These are phyloP conservation scores for Gnetum montanum DNA, from an alignment of 75 land plant species.

Conservation along the genomic window DNA sequence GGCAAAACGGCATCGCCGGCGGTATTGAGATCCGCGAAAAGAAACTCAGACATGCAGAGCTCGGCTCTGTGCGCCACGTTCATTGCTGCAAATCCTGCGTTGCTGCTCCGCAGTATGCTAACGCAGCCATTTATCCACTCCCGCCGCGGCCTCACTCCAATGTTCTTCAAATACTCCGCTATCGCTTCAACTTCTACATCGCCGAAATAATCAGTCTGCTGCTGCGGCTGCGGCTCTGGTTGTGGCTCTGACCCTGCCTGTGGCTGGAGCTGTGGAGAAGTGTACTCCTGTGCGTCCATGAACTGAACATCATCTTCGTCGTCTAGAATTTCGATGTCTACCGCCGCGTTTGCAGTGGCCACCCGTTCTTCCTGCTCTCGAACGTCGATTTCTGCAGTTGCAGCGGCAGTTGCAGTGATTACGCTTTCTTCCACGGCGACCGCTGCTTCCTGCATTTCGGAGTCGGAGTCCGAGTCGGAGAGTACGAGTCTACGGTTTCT, in stretches of 20 bases:
- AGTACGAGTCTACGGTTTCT: too few relatives aligned
- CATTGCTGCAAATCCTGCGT: slow-evolving; percentile 25
- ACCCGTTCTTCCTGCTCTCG: too few relatives aligned
- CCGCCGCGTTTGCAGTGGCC: too few relatives aligned
- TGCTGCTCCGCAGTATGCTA: slow-evolving; percentile 9
- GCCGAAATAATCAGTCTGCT: background rate
- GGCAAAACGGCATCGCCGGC: slow-evolving; percentile 68
- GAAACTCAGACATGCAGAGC: slow-evolving; percentile 50
- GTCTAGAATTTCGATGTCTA: too few relatives aligned
- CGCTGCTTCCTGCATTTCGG: too few relatives aligned
- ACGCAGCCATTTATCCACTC: slow-evolving; percentile 59
- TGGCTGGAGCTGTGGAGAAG: background rate
- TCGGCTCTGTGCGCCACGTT: slow-evolving; percentile 37
- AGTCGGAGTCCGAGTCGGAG: too few relatives aligned
- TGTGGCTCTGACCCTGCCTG: background rate
- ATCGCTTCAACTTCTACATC: slow-evolving; percentile 10
- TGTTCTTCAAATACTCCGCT: slow-evolving; percentile 19
- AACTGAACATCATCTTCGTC: slow-evolving; percentile 24
- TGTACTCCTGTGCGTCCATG: slow-evolving; percentile 20
- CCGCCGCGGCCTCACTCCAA: slow-evolving; percentile 38
- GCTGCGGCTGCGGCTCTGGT: background rate
- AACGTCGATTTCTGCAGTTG: too few relatives aligned
- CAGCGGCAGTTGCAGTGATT: too few relatives aligned
- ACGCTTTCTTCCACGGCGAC: too few relatives aligned
- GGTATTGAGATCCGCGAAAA: slow-evolving; percentile 59